phyloP scores from a whole-genome alignment of 495 filamentous ascomycete genomes.

The Hypomontagnella submonticulosa region DNA sequence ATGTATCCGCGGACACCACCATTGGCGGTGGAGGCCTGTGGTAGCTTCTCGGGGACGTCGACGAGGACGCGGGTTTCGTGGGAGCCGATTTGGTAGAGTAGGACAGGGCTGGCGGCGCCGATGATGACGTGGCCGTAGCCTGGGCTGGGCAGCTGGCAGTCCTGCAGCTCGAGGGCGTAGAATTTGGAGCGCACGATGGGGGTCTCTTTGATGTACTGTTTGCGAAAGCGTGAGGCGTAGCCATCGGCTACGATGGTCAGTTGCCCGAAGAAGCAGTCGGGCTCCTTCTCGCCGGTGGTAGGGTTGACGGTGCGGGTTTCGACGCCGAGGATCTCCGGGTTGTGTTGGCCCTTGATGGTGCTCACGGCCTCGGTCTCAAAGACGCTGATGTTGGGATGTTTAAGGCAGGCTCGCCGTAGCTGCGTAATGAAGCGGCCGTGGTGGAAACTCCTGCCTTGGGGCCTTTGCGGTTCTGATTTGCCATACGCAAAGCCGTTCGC shows the following conservation, averaged over 20 bases:
- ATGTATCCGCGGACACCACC: conserved; percentile 90
- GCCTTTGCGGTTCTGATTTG: conserved; percentile 50
- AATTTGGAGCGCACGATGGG: conserved; percentile 85
- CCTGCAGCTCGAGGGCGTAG: conserved; percentile 90
- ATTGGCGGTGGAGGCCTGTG: conserved; percentile 72
- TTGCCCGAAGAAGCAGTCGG: conserved; percentile 80
- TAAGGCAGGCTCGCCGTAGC: conserved; percentile 72
- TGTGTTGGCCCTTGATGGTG: conserved; percentile 68
- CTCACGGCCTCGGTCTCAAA: conserved; percentile 76
- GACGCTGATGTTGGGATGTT: conserved; percentile 75
- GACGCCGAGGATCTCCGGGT: conserved; percentile 77
- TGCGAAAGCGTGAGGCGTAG: conserved; percentile 93
- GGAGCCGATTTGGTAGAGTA: conserved; percentile 97
- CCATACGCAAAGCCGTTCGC: conserved; percentile 10
- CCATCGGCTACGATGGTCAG: conserved; percentile 93
- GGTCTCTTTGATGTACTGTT: conserved; percentile 73
- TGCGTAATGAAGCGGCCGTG: conserved; percentile 86
- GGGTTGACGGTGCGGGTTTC: conserved; percentile 69
- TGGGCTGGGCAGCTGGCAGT: conserved; percentile 78
- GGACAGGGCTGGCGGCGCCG: conserved; percentile 78
- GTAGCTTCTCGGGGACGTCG: conserved; percentile 84
- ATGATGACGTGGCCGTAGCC: conserved; percentile 89
- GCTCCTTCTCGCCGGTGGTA: conserved; percentile 65
- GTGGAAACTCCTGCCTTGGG: conserved; percentile 79
- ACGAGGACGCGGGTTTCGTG: conserved; percentile 92